Evolutionary conservation across 345 rosid species (phyloP), one percentile per base, ranked within the genome.

Genomic region (Brassica rapa): DNA sequence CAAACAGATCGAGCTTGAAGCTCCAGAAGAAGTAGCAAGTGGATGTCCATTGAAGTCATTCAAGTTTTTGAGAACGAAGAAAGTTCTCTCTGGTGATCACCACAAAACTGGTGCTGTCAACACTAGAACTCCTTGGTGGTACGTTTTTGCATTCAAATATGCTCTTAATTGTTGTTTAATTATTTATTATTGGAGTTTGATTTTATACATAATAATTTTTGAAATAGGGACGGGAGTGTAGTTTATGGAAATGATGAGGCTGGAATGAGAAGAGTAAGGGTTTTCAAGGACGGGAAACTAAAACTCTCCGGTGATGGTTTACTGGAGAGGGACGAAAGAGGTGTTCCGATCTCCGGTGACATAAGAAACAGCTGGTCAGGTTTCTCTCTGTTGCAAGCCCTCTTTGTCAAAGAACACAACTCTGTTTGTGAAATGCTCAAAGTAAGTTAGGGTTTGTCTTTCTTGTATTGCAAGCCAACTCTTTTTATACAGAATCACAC

Each of bases 91-190:
- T 0, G 84, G 82, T 37, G 82, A 87, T 60, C 79, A 74, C 49
- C 21, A 32, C 59, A 80, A 86, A 70, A 82, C 62, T 75, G 93
- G 86, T 11, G 82, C 83, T 70, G 32, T 87, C 21, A 92, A 92
- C 84, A 84, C 89, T 21, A 86, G 95, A 80, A 92, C 97, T 8
- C 90, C 93, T 14, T 92, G 95, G 97, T 92, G 93, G 95, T 90
- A 83, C 30, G 86, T 51, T 8, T 53, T 37, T 73, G 37, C 29
- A 21, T 23, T 63, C 8, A 32, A 64, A 32, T 12, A 46, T 64
- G 14, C 53, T 16, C 53, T 66, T 39, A 23, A 7, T 2, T 29
- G 46, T 60, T 32, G 63, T 72, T 59, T 66, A 57, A 21, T 59
- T 29, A 15, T 30, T 59, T 29, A 15, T 30, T 32, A 27, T 27